Percentiles rank a stretch among this genome's conserved stretches.
phyloP scores from a whole-genome alignment of 1,284 basidiomycete species.

The Cryptococcus maquisensis region DNA sequence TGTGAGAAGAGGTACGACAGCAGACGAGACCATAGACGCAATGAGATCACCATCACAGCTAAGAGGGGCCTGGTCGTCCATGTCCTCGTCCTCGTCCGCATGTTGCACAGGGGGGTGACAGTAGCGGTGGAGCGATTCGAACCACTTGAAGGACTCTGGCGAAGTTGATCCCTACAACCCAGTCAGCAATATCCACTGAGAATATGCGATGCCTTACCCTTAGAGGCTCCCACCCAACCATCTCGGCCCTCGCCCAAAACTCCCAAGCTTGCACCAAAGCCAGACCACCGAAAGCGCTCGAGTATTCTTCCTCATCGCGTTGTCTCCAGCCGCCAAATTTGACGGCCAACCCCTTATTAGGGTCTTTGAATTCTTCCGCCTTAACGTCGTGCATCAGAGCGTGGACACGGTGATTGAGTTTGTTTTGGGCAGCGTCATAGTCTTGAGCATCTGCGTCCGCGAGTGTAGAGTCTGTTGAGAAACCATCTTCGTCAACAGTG shows the following conservation, averaged over 20 bases:
- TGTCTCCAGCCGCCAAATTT: slow-evolving; percentile 78
- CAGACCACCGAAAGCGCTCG: slow-evolving; percentile 82
- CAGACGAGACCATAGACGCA: slow-evolving; percentile 77
- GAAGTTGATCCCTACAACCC: slow-evolving; percentile 54
- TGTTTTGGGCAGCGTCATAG: slow-evolving; percentile 61
- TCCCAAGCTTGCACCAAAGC: slow-evolving; percentile 90
- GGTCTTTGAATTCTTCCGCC: slow-evolving; percentile 78
- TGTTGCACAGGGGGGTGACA: slow-evolving; percentile 54
- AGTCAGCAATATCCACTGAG: neutral
- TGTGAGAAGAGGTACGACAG: slow-evolving; percentile 70
- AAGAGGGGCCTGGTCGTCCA: slow-evolving; percentile 55
- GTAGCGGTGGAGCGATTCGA: slow-evolving; percentile 69
- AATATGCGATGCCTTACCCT: slow-evolving; percentile 55
- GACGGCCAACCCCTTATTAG: slow-evolving; percentile 63
- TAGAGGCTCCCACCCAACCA: slow-evolving; percentile 80
- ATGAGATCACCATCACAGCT: slow-evolving; percentile 83
- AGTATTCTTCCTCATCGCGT: slow-evolving; percentile 73
- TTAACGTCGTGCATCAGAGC: slow-evolving; percentile 72
- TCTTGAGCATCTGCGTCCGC: slow-evolving; percentile 62
- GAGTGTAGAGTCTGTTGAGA: slow-evolving; percentile 76
- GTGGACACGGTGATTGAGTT: slow-evolving; percentile 56
- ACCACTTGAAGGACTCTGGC: slow-evolving; percentile 80
- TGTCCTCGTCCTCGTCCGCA: slow-evolving; percentile 47
- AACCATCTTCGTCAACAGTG: slow-evolving; percentile 66
- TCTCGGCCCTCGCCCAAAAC: slow-evolving; percentile 86